Evolutionary conservation across 2,329 filamentous ascomycete genomes (phyloP).

Genomic region (Paramyrothecium sp.): DNA sequence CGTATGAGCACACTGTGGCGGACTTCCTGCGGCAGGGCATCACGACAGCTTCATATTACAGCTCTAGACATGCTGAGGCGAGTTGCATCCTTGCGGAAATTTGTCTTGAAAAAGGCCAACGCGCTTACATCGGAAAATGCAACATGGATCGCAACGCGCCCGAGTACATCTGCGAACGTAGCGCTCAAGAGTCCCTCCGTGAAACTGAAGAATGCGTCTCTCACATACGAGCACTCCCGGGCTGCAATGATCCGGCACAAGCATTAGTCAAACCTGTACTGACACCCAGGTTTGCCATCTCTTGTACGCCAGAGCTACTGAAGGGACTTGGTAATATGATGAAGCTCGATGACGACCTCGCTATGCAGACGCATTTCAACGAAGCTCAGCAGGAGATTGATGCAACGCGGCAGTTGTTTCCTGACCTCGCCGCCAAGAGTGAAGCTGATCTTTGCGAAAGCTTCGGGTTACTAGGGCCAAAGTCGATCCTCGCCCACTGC

Average conservation of each 20-base stretch:
- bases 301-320: conserved; percentile 54
- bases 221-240: conserved; percentile 37
- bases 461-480: conserved; percentile 51
- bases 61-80: conserved; percentile 53
- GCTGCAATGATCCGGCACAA: background rate
- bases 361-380: conserved; percentile 68
- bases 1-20: conserved; percentile 52
- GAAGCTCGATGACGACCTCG: conserved; percentile 41
- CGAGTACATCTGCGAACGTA: conserved; percentile 49
- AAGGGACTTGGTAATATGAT: conserved; percentile 54
- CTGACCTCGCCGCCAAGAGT: conserved; percentile 40
- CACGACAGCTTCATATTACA: conserved; percentile 62
- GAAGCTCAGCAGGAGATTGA: conserved; percentile 61
- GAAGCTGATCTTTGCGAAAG: conserved; percentile 60
- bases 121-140: conserved; percentile 54
- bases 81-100: conserved; percentile 56
- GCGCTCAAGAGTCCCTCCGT: conserved; percentile 41
- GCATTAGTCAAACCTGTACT: no score
- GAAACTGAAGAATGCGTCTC: conserved; percentile 49
- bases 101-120: conserved; percentile 48
- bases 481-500: conserved; percentile 66
- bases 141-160: conserved; percentile 60
- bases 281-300: conserved; percentile 61
- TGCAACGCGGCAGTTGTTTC: conserved; percentile 54
- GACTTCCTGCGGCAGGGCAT: conserved; percentile 61